Evolutionary conservation across 257 asterid genomes (phyloP).

Genomic region (Nicotiana sylvestris): DNA sequence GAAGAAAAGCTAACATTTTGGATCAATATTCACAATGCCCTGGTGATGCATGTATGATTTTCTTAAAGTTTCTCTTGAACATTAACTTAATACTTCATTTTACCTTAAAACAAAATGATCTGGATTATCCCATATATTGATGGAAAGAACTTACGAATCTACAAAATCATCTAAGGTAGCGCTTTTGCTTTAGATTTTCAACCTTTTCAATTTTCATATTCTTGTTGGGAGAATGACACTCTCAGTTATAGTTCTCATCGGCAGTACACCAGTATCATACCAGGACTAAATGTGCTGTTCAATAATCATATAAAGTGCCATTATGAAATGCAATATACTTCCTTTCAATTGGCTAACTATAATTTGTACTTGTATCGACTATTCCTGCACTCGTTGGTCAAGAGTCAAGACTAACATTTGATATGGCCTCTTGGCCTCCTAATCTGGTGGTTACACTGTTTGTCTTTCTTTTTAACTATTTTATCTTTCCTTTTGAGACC

Average conservation of each 20-base stretch:
- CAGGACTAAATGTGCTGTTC: neutral
- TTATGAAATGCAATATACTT: neutral
- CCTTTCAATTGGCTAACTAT: neutral
- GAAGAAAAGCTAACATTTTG: conserved; percentile 87
- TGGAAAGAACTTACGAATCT: neutral
- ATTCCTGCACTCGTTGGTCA: neutral
- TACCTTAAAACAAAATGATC: neutral
- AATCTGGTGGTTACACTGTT: neutral
- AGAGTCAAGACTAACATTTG: neutral
- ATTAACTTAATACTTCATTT: neutral
- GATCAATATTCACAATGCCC: conserved; percentile 86
- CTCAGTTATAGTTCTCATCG: neutral
- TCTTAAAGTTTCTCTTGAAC: conserved; percentile 15
- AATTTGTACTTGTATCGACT: neutral
- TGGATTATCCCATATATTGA: neutral
- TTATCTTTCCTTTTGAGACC: neutral
- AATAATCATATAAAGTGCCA: neutral
- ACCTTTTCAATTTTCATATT: neutral
- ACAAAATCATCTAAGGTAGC: neutral
- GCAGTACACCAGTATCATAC: neutral
- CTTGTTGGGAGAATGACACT: neutral
- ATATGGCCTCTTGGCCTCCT: neutral
- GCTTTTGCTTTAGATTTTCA: neutral
- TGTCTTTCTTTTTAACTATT: neutral
- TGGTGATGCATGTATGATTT: conserved; percentile 79